Conservation (phyloP, 2,329 filamentous ascomycete genomes). For the Ascosphaera apis region DNA sequence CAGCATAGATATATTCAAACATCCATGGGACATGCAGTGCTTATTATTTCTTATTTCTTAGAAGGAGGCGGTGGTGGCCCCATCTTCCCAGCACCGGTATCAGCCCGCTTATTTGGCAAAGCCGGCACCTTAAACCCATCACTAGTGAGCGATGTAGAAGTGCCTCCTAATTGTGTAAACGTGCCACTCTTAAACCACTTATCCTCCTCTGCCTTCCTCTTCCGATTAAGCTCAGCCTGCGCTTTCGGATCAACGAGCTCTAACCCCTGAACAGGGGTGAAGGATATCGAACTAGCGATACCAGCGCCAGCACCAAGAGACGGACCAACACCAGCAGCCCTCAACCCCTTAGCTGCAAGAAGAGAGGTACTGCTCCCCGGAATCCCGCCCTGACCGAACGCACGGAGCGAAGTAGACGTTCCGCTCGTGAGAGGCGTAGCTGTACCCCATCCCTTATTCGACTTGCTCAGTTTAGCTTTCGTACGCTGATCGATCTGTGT, state of each 20-base stretch:
- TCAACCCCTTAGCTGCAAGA: slow-evolving; percentile 56
- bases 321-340: slow-evolving; percentile 59
- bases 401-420: slow-evolving; percentile 58
- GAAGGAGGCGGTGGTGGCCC: slow-evolving; percentile 16
- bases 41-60: slow-evolving; percentile 9
- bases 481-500: slow-evolving; percentile 85
- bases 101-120: slow-evolving; percentile 47
- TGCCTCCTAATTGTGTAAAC: slow-evolving; percentile 57
- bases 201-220: slow-evolving; percentile 84
- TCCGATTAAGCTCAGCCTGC: slow-evolving; percentile 65
- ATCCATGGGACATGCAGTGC: no score
- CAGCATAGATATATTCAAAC: no score
- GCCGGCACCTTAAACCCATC: slow-evolving; percentile 55
- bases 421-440: slow-evolving; percentile 34
- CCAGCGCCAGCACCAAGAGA: slow-evolving; percentile 41
- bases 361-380: slow-evolving; percentile 41
- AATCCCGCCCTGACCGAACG: slow-evolving; percentile 44
- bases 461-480: slow-evolving; percentile 76
- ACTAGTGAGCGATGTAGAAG: slow-evolving; percentile 6
- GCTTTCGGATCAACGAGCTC: slow-evolving; percentile 89
- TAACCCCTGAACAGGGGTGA: slow-evolving; percentile 82
- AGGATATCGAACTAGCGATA: slow-evolving; percentile 69
- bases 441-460: slow-evolving; percentile 83
- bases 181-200: slow-evolving; percentile 95
- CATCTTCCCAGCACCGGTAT: slow-evolving; percentile 38